Percentiles rank a stretch among this genome's conserved stretches.
These are phyloP conservation scores for Calcarisporium arbuscula DNA, from an alignment of 2,329 filamentous ascomycete species.

Conservation along the genomic window DNA sequence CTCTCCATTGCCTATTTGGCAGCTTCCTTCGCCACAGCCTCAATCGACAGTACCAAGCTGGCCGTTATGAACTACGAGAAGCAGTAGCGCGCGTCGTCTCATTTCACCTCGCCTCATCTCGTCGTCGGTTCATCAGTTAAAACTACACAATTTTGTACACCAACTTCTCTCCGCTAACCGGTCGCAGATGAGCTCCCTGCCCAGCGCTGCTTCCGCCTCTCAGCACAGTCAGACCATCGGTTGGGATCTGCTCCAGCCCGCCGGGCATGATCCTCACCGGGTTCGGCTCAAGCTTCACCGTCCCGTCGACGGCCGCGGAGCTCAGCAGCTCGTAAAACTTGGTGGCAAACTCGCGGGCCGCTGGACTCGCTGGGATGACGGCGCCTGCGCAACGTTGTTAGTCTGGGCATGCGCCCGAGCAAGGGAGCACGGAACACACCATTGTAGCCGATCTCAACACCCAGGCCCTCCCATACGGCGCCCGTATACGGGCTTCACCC, in stretches of 20 bases:
- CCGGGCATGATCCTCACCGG: slow-evolving; percentile 25
- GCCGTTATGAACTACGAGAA: no score
- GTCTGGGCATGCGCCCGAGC: not conserved
- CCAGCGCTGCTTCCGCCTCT: slow-evolving; percentile 11
- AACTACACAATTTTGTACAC: slow-evolving; percentile 19
- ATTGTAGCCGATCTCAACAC: slow-evolving; percentile 32
- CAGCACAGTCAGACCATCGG: slow-evolving; percentile 21
- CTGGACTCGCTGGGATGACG: slow-evolving; percentile 11
- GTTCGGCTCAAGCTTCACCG: slow-evolving; percentile 18
- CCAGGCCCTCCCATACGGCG: slow-evolving; percentile 35
- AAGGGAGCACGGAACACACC: slow-evolving; percentile 10
- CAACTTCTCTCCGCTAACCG: slow-evolving; percentile 34
- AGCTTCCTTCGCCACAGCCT: no score
- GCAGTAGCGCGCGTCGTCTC: no score
- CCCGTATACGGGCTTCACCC: slow-evolving; percentile 29
- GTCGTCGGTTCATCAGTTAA: no score
- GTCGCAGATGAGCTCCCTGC: slow-evolving; percentile 26
- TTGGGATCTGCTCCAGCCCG: slow-evolving; percentile 17
- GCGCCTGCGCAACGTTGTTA: not conserved
- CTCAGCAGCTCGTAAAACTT: slow-evolving; percentile 30
- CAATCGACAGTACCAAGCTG: no score
- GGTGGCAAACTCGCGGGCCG: slow-evolving; percentile 23
- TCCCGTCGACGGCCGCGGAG: slow-evolving; percentile 5
- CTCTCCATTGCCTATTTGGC: no score
- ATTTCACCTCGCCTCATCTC: no score